These are phyloP conservation scores for Cercospora beticola DNA, from an alignment of 2,329 filamentous ascomycete genomes.

Conservation along the genomic window DNA sequence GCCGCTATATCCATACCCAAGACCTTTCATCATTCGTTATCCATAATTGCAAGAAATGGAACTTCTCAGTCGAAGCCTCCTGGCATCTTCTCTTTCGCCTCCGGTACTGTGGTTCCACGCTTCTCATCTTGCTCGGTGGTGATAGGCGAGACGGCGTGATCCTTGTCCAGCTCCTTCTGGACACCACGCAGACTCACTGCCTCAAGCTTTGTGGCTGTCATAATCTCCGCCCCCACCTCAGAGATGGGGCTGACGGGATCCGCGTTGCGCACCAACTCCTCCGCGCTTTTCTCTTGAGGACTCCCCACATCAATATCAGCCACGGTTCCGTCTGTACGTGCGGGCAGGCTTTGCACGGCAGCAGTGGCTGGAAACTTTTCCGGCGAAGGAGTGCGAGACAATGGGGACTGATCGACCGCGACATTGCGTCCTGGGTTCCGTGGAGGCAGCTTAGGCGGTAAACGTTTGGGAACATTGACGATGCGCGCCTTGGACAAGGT, in stretches of 20 bases:
- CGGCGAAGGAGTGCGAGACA: constrained; percentile 8
- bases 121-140: neutral
- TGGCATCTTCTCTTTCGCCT: constrained; percentile 31
- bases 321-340: neutral
- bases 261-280: neutral
- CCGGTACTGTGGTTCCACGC: constrained; percentile 7
- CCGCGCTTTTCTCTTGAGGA: neutral
- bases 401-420: constrained; percentile 35
- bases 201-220: neutral
- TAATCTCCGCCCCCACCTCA: neutral
- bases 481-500: constrained; percentile 68
- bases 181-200: neutral
- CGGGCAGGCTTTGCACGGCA: neutral
- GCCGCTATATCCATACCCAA: neutral
- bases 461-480: constrained; percentile 79
- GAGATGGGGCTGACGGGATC: neutral
- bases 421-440: constrained; percentile 64
- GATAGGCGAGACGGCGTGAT: neutral
- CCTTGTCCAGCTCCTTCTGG: neutral
- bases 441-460: constrained; percentile 73
- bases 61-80: constrained; percentile 35
- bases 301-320: neutral
- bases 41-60: neutral
- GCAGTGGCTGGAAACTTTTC: neutral
- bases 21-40: constrained; percentile 6